Evolutionary conservation across 352 stramenopile genomes (phyloP), one percentile per base, ranked within the genome.

Genomic region (Pythium scleroteichum): DNA sequence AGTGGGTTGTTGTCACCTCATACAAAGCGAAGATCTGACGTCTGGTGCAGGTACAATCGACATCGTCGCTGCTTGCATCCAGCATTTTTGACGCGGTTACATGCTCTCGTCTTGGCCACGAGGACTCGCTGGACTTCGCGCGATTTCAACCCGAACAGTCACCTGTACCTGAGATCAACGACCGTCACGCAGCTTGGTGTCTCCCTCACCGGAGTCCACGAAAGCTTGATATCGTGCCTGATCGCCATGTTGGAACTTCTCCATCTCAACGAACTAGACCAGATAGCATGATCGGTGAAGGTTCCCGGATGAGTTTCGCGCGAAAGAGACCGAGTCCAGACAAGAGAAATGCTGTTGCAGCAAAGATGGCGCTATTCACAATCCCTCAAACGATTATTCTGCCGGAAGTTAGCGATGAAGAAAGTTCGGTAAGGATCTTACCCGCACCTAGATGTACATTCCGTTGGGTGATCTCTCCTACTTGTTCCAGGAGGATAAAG

Each of bases 181-280:
- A 90, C 42, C 72, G 78, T 5, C 78, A 87, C 19, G 72, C 78
- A n/a, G 78, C 72, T 9, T 64, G 67, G 4, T 71, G 68, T 62
- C 54, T 90, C 0, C 79, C 76, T 0, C 63, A 58, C 12, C 75
- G 68, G 51, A 72, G 66, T 9, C 68, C 64, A 0, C 73, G 76
- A 3, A 78, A 79, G 48, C 19, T 22, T 17, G 4, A 39, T 14
- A 19, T 39, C 49, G n/a, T 26, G 53, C 19, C 16, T 19, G 50
- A 60, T 42, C 6, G 47, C 14, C 41, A 32, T 35, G 6, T 41
- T 19, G 16, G n/a, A 20, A 13, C 33, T 4, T 51, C 48, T 4
- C 51, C 59, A 27, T 49, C 29, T 4, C 35, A 68, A 27, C 46
- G 55, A 19, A 45, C 19, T 3, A 23, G 50, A 50, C n/a, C 48